A percentile compares a stretch with the other conserved stretches of the same genome.
Conservation (phyloP, 192 early-diverging fungal genomes). For the Umbelopsis sp. region DNA sequence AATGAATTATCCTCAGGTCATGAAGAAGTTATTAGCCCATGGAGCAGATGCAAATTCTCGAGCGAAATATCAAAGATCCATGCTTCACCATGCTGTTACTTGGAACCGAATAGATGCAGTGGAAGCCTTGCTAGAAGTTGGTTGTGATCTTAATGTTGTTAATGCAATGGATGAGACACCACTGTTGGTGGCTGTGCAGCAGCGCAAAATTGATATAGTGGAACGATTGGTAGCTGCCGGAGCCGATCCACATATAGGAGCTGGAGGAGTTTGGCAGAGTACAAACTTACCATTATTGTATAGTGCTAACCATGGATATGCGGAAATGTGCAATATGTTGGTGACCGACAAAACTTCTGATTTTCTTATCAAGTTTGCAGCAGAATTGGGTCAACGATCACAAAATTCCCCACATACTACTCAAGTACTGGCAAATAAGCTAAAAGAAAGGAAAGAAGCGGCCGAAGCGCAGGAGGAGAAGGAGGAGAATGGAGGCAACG, state of each 20-base stretch:
- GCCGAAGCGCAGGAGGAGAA: neutral
- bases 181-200: constrained; percentile 40
- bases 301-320: constrained; percentile 42
- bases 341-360: constrained; percentile 32
- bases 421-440: constrained; percentile 4
- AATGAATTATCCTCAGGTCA: constrained; percentile 22
- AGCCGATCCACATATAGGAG: constrained; percentile 35
- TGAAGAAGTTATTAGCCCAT: constrained; percentile 15
- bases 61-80: constrained; percentile 19
- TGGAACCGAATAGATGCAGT: constrained; percentile 45
- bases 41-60: constrained; percentile 35
- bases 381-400: constrained; percentile 25
- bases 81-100: constrained; percentile 39
- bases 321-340: constrained; percentile 36
- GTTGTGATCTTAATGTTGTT: constrained; percentile 29
- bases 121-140: constrained; percentile 25
- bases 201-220: constrained; percentile 43
- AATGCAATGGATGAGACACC: constrained; percentile 43
- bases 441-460: constrained; percentile 6
- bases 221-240: constrained; percentile 31
- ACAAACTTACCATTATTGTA: constrained; percentile 39
- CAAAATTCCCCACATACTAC: neutral
- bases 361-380: constrained; percentile 31
- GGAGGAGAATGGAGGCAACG: neutral
- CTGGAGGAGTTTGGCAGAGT: constrained; percentile 15